phyloP scores from a whole-genome alignment of 1,284 basidiomycete species.

The Meripilus lineatus region DNA sequence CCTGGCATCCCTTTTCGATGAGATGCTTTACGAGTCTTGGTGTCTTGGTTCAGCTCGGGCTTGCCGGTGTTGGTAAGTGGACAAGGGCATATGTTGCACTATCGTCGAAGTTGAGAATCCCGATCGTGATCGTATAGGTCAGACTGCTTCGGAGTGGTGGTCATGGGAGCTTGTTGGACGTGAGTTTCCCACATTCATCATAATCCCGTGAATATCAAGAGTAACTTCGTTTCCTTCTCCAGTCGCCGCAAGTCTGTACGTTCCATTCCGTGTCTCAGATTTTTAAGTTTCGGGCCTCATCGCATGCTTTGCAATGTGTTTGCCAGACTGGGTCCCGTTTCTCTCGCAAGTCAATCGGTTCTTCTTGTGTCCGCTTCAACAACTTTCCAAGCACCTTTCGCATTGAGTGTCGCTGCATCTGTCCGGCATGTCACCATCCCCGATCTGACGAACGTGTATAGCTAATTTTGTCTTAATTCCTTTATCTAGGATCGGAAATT shows the following conservation, averaged over 20 bases:
- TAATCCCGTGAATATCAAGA: too few relatives aligned
- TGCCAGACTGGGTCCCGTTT: conserved; percentile 49
- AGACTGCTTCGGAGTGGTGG: conserved; percentile 85
- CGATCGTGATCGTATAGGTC: conserved; percentile 28
- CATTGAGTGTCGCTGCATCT: conserved; percentile 76
- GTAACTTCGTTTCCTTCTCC: conserved; percentile 13
- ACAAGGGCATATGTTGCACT: background rate
- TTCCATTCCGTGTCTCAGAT: too few relatives aligned
- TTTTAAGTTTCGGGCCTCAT: too few relatives aligned
- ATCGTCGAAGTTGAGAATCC: background rate
- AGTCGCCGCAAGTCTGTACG: conserved; percentile 59
- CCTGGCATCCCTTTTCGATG: conserved; percentile 79
- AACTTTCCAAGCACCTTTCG: conserved; percentile 83
- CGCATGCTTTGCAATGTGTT: too few relatives aligned
- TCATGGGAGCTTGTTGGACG: conserved; percentile 77
- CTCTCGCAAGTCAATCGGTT: conserved; percentile 70
- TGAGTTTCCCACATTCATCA: conserved; percentile 26
- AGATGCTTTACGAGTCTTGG: conserved; percentile 70
- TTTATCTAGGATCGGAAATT: conserved; percentile 64
- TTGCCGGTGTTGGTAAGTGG: conserved; percentile 65
- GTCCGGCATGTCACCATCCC: conserved; percentile 54
- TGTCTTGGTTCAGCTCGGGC: conserved; percentile 67
- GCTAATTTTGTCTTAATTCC: background rate
- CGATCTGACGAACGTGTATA: background rate
- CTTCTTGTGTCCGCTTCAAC: conserved; percentile 70